phyloP scores from a whole-genome alignment of 129 eudicot species.

The Deinandra increscens region DNA sequence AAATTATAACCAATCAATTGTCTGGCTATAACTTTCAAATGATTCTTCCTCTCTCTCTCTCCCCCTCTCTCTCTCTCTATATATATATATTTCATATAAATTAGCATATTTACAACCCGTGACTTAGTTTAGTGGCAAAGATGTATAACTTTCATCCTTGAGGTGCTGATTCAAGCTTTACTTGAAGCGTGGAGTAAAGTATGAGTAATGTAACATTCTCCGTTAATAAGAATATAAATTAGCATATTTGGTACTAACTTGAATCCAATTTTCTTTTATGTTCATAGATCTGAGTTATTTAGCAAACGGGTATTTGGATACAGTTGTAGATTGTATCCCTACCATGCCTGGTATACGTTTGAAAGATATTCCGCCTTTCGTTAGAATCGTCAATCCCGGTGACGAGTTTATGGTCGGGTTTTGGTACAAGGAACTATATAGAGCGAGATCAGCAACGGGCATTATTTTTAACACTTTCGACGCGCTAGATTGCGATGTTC shows the following conservation, averaged over 20 bases:
- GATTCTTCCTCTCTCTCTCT: too few species aligned
- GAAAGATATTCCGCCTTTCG: conserved; percentile 32
- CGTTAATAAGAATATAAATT: too few species aligned
- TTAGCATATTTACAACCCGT: too few species aligned
- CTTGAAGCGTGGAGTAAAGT: too few species aligned
- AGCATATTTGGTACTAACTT: background rate
- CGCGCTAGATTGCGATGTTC: conserved; percentile 23
- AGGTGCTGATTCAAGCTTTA: too few species aligned
- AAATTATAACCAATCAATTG: too few species aligned
- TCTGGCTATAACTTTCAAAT: too few species aligned
- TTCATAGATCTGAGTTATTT: conserved; percentile 24
- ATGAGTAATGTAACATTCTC: too few species aligned
- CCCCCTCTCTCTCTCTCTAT: too few species aligned
- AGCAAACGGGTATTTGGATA: conserved; percentile 32
- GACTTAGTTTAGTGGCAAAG: too few species aligned
- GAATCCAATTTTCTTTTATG: background rate
- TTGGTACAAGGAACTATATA: conserved; percentile 1
- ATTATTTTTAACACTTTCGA: conserved; percentile 37
- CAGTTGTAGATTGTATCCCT: conserved; percentile 28
- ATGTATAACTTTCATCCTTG: too few species aligned
- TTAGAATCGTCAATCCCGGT: conserved; percentile 27
- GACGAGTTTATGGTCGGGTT: conserved; percentile 27
- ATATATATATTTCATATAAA: too few species aligned
- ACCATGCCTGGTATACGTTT: conserved; percentile 28
- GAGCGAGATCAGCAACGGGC: conserved; percentile 26